Conservation (phyloP, 2,329 filamentous ascomycete species). For the Curvularia sp. region DNA sequence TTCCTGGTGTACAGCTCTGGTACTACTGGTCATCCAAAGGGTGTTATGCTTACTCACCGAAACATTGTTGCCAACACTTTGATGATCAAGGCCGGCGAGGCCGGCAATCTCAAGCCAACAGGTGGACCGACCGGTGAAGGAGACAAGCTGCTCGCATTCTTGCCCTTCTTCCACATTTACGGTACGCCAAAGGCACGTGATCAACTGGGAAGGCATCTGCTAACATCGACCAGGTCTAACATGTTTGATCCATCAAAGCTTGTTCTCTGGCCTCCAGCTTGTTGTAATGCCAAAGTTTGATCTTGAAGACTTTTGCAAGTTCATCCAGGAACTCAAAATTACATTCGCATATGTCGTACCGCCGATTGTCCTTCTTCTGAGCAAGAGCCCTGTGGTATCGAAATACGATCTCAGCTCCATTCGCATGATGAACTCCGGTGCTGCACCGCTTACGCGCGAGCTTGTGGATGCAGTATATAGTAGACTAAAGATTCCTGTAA, state of each 20-base stretch:
- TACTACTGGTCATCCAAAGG: conserved; percentile 90
- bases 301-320: conserved; percentile 75
- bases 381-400: conserved; percentile 77
- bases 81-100: conserved; percentile 53
- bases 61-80: conserved; percentile 79
- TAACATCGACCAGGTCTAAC: conserved; percentile 63
- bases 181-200: conserved; percentile 57
- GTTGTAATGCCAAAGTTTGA: conserved; percentile 83
- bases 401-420: conserved; percentile 82
- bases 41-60: conserved; percentile 82
- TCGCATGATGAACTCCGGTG: conserved; percentile 85
- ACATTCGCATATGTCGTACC: conserved; percentile 85
- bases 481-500: conserved; percentile 78
- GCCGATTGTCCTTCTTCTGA: conserved; percentile 79
- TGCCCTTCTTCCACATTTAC: conserved; percentile 94
- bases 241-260: conserved; percentile 71
- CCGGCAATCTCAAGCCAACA: conserved; percentile 62
- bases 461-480: conserved; percentile 78
- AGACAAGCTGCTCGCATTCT: conserved; percentile 77
- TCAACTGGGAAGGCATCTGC: neutral
- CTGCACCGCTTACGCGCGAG: conserved; percentile 82
- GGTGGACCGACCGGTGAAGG: conserved; percentile 67
- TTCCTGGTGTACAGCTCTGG: conserved; percentile 90
- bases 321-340: conserved; percentile 76
- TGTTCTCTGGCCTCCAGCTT: conserved; percentile 70